Evolutionary conservation across 495 filamentous ascomycete species (phyloP), one percentile per base, ranked within the genome.

Genomic region (Coniosporium apollinis): DNA sequence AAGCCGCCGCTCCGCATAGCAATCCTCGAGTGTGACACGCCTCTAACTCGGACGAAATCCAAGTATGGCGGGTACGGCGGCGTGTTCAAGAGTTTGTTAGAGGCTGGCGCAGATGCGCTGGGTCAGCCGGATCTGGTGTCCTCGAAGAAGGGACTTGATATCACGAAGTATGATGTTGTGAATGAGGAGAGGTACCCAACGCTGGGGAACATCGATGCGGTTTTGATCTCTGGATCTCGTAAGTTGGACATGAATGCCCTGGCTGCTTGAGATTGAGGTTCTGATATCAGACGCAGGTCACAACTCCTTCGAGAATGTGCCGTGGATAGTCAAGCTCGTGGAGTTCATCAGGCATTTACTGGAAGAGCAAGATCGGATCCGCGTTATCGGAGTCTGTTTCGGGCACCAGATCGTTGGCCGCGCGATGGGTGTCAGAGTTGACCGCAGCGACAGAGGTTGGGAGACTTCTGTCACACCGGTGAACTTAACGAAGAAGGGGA

Each of bases 371-470:
- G 47, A 58, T 13, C 61, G 67, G 37, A 66, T 92, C 15, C 66
- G 70, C 16, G 55, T 91, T 15, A 62, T 93, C 14, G 85, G 82
- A 10, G 68, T 89, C 19, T 94, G 86, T 51, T 94, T 87, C 54
- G 87, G 85, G 13, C 86, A 94, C 51, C 84, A 94, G 57, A 87
- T 94, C 33, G 61, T 93, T 33, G 82, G 69, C 0, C 65, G 85
- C 14, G 83, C 84, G 2, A 48, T 92, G 38, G 80, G 73, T 1
- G 65, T 56, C 20, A 67, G 67, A 30, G 76, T 93, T 5, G 72
- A 62, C n/a, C 56, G 70, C 26, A 80, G 68, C 45, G 62, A 69
- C 20, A 54, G 49, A 4, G 83, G 80, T 5, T 94, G 87, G 87
- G 87, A 94, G 52, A 61, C 77, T 18, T 70, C 76, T 30, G 85